phyloP scores from a whole-genome alignment of 2,329 filamentous ascomycete genomes.

The Aspergillus pseudoglaucus region DNA sequence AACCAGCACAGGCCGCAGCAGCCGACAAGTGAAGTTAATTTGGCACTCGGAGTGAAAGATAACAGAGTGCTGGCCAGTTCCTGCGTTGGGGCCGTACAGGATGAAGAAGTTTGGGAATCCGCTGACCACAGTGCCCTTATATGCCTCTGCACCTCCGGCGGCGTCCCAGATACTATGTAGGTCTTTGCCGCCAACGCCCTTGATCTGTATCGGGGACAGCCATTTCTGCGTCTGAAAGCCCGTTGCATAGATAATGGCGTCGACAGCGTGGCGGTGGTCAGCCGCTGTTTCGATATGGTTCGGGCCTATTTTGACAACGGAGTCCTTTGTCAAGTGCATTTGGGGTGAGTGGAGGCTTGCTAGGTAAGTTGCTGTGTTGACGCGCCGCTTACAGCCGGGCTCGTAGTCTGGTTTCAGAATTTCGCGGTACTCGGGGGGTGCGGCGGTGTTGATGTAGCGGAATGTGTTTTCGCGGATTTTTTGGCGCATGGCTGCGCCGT shows the following conservation, averaged over 20 bases:
- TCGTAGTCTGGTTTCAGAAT: conserved; percentile 7
- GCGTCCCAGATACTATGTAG: conserved; percentile 20
- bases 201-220: conserved; percentile 25
- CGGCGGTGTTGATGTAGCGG: conserved; percentile 1
- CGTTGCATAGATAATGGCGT: conserved; percentile 27
- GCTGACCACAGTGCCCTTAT: conserved; percentile 15
- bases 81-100: conserved; percentile 11
- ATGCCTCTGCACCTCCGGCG: conserved; percentile 20
- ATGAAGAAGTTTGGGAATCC: conserved; percentile 12
- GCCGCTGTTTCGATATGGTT: conserved; percentile 4
- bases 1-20: conserved; percentile 6
- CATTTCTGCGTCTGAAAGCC: conserved; percentile 31
- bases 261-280: conserved; percentile 8
- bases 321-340: conserved; percentile 4
- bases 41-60: conserved; percentile 14
- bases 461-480: conserved; percentile 1
- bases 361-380: conserved; percentile 6
- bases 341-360: conserved; percentile 5
- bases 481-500: not conserved
- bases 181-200: conserved; percentile 14
- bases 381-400: conserved; percentile 7
- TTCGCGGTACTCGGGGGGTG: conserved; percentile 5
- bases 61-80: conserved; percentile 11
- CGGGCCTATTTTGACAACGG: conserved; percentile 7
- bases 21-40: conserved; percentile 11